A percentile compares a stretch with the other conserved stretches of the same genome.
These are phyloP conservation scores for Fusarium vanettenii DNA, from an alignment of 2,329 filamentous ascomycete genomes.

Conservation along the genomic window DNA sequence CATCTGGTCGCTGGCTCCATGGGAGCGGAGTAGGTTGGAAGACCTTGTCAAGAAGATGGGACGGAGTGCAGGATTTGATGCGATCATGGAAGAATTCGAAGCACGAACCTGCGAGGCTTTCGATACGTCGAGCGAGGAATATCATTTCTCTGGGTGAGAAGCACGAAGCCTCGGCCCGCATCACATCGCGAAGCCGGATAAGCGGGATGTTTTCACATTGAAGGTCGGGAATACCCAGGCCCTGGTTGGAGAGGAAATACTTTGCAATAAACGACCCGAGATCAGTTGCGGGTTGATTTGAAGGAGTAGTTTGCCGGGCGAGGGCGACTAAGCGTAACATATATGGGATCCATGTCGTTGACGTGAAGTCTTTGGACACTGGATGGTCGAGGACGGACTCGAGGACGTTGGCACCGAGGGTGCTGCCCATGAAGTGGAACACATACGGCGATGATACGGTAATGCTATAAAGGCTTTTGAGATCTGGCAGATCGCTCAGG, in stretches of 20 bases:
- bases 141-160: conserved; percentile 11
- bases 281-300: neutral
- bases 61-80: conserved; percentile 1
- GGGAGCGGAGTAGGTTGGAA: neutral
- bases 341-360: conserved; percentile 23
- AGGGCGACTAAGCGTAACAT: conserved; percentile 24
- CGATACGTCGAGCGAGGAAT: conserved; percentile 11
- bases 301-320: neutral
- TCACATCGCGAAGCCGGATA: conserved; percentile 4
- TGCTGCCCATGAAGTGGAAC: conserved; percentile 11
- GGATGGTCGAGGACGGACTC: conserved; percentile 14
- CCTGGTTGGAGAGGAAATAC: conserved; percentile 9
- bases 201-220: neutral
- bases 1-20: conserved; percentile 9
- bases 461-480: conserved; percentile 7
- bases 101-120: conserved; percentile 8
- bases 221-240: conserved; percentile 3
- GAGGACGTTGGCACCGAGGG: conserved; percentile 11
- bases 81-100: conserved; percentile 19
- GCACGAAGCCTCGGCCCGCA: neutral
- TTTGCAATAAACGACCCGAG: conserved; percentile 6
- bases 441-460: conserved; percentile 10
- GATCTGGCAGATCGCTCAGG: conserved; percentile 5
- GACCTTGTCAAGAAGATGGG: conserved; percentile 18
- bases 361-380: neutral